Evolutionary conservation across 1,139 yeast species (phyloP), one percentile per base, ranked within the genome.

Genomic region (Saccharomyces hybrid): DNA sequence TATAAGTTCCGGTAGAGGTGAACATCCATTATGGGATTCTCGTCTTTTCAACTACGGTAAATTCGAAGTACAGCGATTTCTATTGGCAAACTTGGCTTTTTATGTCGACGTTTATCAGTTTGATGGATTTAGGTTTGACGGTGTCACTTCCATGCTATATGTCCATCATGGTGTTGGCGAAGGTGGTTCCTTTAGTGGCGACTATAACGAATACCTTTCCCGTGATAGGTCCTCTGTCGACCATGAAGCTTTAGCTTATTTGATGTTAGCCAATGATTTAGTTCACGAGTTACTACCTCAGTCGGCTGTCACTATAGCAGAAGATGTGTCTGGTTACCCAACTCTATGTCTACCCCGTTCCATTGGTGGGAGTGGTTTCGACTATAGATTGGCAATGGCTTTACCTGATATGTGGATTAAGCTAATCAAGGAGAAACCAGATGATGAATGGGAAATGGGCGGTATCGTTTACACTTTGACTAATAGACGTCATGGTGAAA

Each of bases 321-420:
- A 93, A 71, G 99, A 93, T 70, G 99, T 93, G 51, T 85, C 95
- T 52, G 99, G 99, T 14, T 93, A 93, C 87, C 99, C 99, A 38
- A 89, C 97, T 0, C 75, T 93, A 53, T 91, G 98, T 72, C 72
- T 88, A 51, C 84, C 95, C 7, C 78, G 88, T 50, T 57, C 64
- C 0, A 70, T 75, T 41, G 98, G 98, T 52, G 99, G 99, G 52
- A 83, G 88, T 61, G 99, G 97, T 0, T 93, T 91, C 66, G 95
- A 91, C 68, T 93, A 91, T 70, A 78, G 98, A 61, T 76, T 93
- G 56, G 95, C 96, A 2, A 93, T 93, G 99, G 97, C 98, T 0
- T 78, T 93, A 57, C 99, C 99, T 5, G 99, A 93, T 71, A 91
- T 91, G 98, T 93, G 99, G 98, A 93, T 93, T 73, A 93, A 93